These are phyloP conservation scores for Aurinia saxatilis DNA, from an alignment of 345 rosid genomes.

Conservation along the genomic window DNA sequence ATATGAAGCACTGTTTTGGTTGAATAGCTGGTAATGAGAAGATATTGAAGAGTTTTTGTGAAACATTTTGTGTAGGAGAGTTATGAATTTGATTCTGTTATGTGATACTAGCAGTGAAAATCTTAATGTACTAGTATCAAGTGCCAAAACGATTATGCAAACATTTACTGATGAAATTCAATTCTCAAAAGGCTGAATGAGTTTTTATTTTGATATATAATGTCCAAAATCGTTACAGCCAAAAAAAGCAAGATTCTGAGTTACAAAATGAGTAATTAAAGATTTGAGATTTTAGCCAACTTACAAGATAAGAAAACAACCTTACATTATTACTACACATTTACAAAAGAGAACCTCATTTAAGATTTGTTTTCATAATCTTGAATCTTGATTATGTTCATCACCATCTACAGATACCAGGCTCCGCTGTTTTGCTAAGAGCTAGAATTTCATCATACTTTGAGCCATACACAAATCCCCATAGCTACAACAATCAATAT, in stretches of 20 bases:
- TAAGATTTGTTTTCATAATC: background rate
- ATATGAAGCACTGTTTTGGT: too few species aligned
- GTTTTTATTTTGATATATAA: background rate
- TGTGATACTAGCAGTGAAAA: too few species aligned
- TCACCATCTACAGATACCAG: conserved; percentile 83
- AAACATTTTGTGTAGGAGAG: too few species aligned
- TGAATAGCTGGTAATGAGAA: too few species aligned
- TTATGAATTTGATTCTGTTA: too few species aligned
- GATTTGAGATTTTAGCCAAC: background rate
- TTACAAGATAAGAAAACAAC: conserved; percentile 2
- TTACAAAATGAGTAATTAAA: background rate
- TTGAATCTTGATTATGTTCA: background rate
- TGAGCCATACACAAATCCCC: conserved; percentile 87
- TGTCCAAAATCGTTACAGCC: background rate
- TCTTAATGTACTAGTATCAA: too few species aligned
- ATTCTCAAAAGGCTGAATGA: too few species aligned
- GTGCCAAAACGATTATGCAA: too few species aligned
- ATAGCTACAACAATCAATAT: conserved; percentile 43
- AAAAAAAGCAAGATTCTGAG: background rate
- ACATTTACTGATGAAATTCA: too few species aligned
- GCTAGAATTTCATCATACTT: conserved; percentile 81
- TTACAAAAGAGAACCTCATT: background rate
- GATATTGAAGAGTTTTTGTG: too few species aligned
- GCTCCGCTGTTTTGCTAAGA: conserved; percentile 49
- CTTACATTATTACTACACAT: conserved; percentile 6